Percentiles rank a stretch among this genome's conserved stretches.
Conservation (phyloP, 768 basidiomycete species). For the Suillus brevipes region DNA sequence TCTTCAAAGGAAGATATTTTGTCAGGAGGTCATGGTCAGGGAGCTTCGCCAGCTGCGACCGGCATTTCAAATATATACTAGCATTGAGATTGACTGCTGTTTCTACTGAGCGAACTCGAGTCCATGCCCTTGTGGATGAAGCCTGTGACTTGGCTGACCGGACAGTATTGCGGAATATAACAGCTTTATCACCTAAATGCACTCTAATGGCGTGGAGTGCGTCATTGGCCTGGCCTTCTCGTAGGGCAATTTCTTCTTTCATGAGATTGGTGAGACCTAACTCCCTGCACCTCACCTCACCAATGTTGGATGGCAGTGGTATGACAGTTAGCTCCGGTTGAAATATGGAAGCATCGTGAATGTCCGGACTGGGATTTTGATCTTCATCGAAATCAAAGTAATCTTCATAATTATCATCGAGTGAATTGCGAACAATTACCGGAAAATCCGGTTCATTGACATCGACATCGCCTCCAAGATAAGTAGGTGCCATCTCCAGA, state of each 20-base stretch:
- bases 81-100: slow-evolving; percentile 4
- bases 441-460: not conserved
- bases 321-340: not conserved
- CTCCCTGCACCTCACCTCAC: not conserved
- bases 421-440: not conserved
- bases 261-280: not conserved
- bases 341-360: not conserved
- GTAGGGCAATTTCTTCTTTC: slow-evolving; percentile 11
- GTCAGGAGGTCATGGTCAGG: not conserved
- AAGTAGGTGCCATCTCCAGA: not conserved
- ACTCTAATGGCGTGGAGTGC: slow-evolving; percentile 11
- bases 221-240: slow-evolving; percentile 20
- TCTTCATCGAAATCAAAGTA: not conserved
- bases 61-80: not conserved
- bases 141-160: slow-evolving; percentile 2
- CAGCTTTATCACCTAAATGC: slow-evolving; percentile 15
- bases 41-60: not conserved
- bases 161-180: slow-evolving; percentile 6
- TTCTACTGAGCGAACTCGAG: not conserved
- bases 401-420: not conserved
- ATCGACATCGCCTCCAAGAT: not conserved
- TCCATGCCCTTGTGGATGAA: slow-evolving; percentile 3
- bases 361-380: not conserved
- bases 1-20: slow-evolving; percentile 1
- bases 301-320: slow-evolving; percentile 3